Percentiles rank a stretch among this genome's conserved stretches.
Conservation (phyloP, 768 basidiomycete genomes). For the Mycena rebaudengoi region DNA sequence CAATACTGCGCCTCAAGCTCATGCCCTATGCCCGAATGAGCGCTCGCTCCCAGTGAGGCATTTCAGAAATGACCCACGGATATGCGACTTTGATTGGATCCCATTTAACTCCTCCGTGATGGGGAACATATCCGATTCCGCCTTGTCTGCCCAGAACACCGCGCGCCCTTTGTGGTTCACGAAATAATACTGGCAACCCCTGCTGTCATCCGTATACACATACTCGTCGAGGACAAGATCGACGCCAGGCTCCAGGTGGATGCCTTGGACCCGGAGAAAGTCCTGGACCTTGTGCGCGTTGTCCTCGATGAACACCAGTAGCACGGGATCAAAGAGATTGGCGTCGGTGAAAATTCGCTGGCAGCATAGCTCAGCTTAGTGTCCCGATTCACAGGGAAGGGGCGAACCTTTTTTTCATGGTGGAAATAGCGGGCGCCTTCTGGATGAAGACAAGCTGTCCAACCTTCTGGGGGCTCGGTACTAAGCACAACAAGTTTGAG, state of each 20-base stretch:
- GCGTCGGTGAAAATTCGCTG: constrained; percentile 66
- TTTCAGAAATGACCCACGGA: constrained; percentile 43
- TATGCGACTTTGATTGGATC: constrained; percentile 45
- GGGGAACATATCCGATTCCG: constrained; percentile 41
- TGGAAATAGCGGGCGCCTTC: constrained; percentile 71
- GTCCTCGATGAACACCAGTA: constrained; percentile 43
- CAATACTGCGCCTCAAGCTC: constrained; percentile 53
- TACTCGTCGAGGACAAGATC: constrained; percentile 59
- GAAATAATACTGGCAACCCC: constrained; percentile 36
- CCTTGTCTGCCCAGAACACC: constrained; percentile 65
- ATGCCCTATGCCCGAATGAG: constrained; percentile 36
- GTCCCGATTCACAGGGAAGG: background rate
- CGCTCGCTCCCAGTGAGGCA: background rate
- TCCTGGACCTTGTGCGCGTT: constrained; percentile 42
- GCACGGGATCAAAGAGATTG: constrained; percentile 50
- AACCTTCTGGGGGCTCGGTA: constrained; percentile 41
- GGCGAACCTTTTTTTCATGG: constrained; percentile 52
- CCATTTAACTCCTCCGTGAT: constrained; percentile 44
- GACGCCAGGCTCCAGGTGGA: constrained; percentile 42
- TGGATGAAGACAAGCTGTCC: constrained; percentile 61
- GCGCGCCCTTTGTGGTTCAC: constrained; percentile 50
- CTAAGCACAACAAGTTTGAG: background rate
- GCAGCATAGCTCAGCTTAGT: background rate
- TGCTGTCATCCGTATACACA: constrained; percentile 23
- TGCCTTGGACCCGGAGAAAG: constrained; percentile 31